Percentiles rank a stretch among this genome's conserved stretches.
These are phyloP conservation scores for Astrothelium macrocarpum DNA, from an alignment of 495 filamentous ascomycete species.

Conservation along the genomic window DNA sequence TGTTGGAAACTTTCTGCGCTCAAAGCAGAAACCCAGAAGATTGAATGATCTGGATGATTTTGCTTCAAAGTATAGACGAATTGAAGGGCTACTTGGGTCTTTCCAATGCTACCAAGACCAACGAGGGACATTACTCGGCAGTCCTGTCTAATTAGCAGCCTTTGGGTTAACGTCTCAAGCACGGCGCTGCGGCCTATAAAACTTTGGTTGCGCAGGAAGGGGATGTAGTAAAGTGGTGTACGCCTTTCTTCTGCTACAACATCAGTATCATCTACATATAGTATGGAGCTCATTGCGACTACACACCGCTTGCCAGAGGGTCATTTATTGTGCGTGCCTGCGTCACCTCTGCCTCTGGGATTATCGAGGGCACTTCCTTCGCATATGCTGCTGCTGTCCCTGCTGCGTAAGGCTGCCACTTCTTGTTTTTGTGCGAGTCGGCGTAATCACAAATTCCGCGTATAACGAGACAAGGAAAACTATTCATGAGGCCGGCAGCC, in stretches of 20 bases:
- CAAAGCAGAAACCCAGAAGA: slow-evolving; percentile 17
- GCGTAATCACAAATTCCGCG: slow-evolving; percentile 22
- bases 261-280: neutral
- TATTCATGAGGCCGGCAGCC: slow-evolving; percentile 6
- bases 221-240: neutral
- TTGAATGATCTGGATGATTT: slow-evolving; percentile 11
- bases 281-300: neutral
- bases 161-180: slow-evolving; percentile 8
- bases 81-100: slow-evolving; percentile 19
- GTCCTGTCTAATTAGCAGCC: slow-evolving; percentile 7
- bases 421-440: slow-evolving; percentile 26
- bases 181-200: slow-evolving; percentile 2
- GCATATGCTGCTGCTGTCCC: slow-evolving; percentile 23
- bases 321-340: neutral
- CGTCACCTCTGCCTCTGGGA: neutral
- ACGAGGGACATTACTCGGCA: slow-evolving; percentile 10
- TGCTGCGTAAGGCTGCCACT: slow-evolving; percentile 25
- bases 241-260: neutral
- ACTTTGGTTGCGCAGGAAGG: neutral
- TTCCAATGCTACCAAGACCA: slow-evolving; percentile 19
- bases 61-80: slow-evolving; percentile 6
- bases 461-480: slow-evolving; percentile 19
- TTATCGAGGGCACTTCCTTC: neutral
- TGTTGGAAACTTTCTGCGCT: slow-evolving; percentile 10
- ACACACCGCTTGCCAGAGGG: neutral